Percentiles rank a stretch among this genome's conserved stretches.
Conservation (phyloP, 305 asterid genomes). For the Fraxinus dipetala region DNA sequence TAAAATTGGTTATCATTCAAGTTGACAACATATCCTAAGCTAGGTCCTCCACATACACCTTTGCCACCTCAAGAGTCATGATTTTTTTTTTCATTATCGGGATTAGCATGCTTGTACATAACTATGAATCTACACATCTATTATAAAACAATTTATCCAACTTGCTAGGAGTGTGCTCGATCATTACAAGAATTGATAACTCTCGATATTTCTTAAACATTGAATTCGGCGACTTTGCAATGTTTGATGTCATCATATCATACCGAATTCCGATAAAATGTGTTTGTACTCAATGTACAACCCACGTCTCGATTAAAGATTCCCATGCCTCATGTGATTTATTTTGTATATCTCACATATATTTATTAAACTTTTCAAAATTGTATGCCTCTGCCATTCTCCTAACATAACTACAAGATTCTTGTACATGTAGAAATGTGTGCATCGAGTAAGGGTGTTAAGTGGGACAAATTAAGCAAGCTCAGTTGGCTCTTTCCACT, state of each 20-base stretch:
- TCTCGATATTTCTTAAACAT: too few relatives aligned
- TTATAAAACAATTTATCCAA: too few relatives aligned
- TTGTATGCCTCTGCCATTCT: not conserved
- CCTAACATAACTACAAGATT: not conserved
- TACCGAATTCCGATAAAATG: too few relatives aligned
- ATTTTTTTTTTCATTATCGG: too few relatives aligned
- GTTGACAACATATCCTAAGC: not conserved
- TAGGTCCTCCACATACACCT: not conserved
- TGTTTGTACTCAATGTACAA: too few relatives aligned
- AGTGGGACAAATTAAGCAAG: too few relatives aligned
- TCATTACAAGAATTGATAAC: too few relatives aligned
- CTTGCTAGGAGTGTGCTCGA: too few relatives aligned
- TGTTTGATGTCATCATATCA: too few relatives aligned
- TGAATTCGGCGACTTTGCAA: too few relatives aligned
- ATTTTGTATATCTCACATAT: not conserved
- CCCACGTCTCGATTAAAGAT: too few relatives aligned
- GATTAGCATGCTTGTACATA: not conserved
- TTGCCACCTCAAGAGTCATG: not conserved
- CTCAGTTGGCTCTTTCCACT: not conserved
- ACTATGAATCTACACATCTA: not conserved
- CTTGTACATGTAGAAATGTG: not conserved
- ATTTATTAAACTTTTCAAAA: too few relatives aligned
- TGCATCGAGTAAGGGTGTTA: not conserved
- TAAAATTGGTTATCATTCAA: not conserved
- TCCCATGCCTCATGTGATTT: not conserved